These are phyloP conservation scores for Bipolaris gigantea DNA, from an alignment of 2,329 filamentous ascomycete species.

Conservation along the genomic window DNA sequence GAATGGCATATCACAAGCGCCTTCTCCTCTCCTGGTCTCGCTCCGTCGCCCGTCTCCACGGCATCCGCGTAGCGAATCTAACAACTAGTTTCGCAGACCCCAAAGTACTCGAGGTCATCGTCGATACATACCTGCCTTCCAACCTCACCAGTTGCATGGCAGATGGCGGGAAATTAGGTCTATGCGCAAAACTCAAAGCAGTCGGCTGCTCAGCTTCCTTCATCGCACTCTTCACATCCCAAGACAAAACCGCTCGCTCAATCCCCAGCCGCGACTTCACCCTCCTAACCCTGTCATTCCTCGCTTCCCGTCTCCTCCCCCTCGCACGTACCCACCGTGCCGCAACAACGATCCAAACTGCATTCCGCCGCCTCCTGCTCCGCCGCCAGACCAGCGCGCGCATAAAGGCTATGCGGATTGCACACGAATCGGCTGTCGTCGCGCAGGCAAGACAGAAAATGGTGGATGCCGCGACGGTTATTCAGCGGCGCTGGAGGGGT, in stretches of 20 bases:
- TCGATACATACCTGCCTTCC: conserved; percentile 57
- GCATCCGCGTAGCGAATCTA: conserved; percentile 55
- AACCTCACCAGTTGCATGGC: conserved; percentile 8
- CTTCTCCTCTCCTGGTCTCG: conserved; percentile 61
- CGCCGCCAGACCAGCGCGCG: conserved; percentile 38
- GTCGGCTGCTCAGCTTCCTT: conserved; percentile 51
- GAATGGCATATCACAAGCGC: conserved; percentile 40
- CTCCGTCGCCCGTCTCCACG: conserved; percentile 52
- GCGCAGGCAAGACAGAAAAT: conserved; percentile 50
- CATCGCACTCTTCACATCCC: conserved; percentile 47
- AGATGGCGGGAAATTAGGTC: conserved; percentile 9
- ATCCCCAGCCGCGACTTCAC: conserved; percentile 60
- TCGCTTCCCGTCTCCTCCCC: conserved; percentile 61
- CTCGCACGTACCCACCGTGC: conserved; percentile 55
- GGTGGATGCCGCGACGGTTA: conserved; percentile 44
- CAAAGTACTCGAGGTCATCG: conserved; percentile 57
- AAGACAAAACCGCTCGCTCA: conserved; percentile 28
- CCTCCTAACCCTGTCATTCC: conserved; percentile 59
- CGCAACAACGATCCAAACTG: conserved; percentile 56
- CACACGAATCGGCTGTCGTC: conserved; percentile 52
- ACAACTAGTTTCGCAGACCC: conserved; percentile 62
- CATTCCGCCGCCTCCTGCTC: conserved; percentile 49
- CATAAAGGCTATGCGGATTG: conserved; percentile 47
- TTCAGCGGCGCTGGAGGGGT: conserved; percentile 51
- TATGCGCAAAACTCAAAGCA: conserved; percentile 45